phyloP scores from a whole-genome alignment of 1,284 basidiomycete species.

The Ceratobasidium papillatum region DNA sequence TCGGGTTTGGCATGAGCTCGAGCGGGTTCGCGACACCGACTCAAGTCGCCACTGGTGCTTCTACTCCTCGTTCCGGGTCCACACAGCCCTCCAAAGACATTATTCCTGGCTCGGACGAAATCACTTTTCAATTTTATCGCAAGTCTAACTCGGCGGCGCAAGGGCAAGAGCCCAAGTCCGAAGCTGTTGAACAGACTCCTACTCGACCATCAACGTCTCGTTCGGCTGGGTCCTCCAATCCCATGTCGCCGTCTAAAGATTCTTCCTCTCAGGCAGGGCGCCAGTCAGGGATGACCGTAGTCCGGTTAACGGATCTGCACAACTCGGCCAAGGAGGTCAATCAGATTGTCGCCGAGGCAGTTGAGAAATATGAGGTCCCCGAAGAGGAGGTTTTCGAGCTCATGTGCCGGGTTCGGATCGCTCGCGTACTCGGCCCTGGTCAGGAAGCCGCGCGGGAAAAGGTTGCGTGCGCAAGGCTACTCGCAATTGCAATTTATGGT shows the following conservation, averaged over 20 bases:
- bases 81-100: conserved; percentile 21
- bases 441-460: conserved; percentile 75
- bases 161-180: conserved; percentile 27
- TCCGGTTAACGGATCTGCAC: conserved; percentile 70
- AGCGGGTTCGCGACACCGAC: conserved; percentile 36
- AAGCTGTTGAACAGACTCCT: conserved; percentile 30
- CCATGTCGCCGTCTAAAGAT: conserved; percentile 25
- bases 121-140: conserved; percentile 44
- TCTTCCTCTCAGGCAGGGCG: conserved; percentile 2
- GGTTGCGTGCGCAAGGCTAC: conserved; percentile 81
- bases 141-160: conserved; percentile 36
- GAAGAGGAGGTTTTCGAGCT: conserved; percentile 89
- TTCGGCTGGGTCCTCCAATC: conserved; percentile 16
- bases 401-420: conserved; percentile 85
- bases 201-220: conserved; percentile 20
- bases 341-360: conserved; percentile 77
- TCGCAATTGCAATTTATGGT: conserved; percentile 87
- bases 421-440: conserved; percentile 69
- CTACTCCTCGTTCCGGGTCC: conserved; percentile 7
- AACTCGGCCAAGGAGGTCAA: conserved; percentile 69
- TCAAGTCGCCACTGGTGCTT: conserved; percentile 23
- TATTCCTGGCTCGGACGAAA: conserved; percentile 38
- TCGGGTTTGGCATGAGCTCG: conserved; percentile 29
- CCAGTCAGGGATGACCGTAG: conserved; percentile 58
- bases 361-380: conserved; percentile 78